phyloP scores from a whole-genome alignment of 352 stramenopile species.

The Aphanomyces cochlioides region DNA sequence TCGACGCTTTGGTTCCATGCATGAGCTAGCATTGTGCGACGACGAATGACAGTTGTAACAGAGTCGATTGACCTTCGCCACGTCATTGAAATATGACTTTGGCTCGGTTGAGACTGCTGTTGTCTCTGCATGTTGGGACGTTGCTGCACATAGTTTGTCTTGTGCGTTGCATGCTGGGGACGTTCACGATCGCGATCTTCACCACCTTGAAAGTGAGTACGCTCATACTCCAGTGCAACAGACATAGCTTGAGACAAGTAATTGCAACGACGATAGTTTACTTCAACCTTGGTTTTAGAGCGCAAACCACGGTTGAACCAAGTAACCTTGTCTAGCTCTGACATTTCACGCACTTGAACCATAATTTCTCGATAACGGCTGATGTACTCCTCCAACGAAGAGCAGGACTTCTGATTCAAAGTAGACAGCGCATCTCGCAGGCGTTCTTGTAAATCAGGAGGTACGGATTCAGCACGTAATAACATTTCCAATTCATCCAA shows the following conservation, averaged over 20 bases:
- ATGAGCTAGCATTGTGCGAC: neutral
- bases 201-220: slow-evolving; percentile 26
- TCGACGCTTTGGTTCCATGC: neutral
- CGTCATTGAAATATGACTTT: neutral
- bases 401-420: slow-evolving; percentile 28
- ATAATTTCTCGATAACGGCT: slow-evolving; percentile 27
- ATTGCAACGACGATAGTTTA: slow-evolving; percentile 34
- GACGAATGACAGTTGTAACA: neutral
- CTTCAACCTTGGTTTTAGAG: slow-evolving; percentile 27
- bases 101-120: neutral
- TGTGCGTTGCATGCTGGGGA: no score
- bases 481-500: neutral
- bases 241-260: slow-evolving; percentile 32
- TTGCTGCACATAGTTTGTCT: neutral
- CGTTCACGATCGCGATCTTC: neutral
- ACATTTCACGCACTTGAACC: slow-evolving; percentile 34
- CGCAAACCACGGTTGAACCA: slow-evolving; percentile 31
- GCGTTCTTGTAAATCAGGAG: slow-evolving; percentile 32
- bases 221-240: slow-evolving; percentile 33
- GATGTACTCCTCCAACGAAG: slow-evolving; percentile 29
- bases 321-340: slow-evolving; percentile 35
- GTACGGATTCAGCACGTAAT: slow-evolving; percentile 29
- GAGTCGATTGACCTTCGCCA: neutral
- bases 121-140: neutral
- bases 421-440: slow-evolving; percentile 27